Evolutionary conservation across 106 monocot genomes (phyloP).

Genomic region (Platanthera guangdongensis): DNA sequence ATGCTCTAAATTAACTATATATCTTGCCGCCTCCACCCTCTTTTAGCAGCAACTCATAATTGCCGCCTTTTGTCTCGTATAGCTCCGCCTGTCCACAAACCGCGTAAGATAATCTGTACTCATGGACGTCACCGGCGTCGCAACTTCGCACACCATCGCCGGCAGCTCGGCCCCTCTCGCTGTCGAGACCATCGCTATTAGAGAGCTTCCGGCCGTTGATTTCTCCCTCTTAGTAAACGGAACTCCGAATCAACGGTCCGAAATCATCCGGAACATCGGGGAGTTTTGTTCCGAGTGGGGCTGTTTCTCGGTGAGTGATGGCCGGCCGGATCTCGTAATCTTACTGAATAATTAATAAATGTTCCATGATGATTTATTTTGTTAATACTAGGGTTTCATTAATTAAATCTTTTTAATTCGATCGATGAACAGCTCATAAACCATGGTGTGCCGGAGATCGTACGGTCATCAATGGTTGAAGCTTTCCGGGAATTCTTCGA

Average conservation of each 20-base stretch:
- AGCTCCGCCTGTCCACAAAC: too few species aligned
- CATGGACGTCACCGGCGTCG: too few species aligned
- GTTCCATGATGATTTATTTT: not conserved
- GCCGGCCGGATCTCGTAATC: not conserved
- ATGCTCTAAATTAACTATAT: too few species aligned
- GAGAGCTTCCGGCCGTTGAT: slow-evolving; percentile 51
- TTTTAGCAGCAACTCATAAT: too few species aligned
- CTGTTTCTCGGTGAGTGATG: slow-evolving; percentile 55
- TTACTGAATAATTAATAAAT: not conserved
- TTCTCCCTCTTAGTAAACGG: slow-evolving; percentile 25
- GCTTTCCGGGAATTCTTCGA: slow-evolving; percentile 14
- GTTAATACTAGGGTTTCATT: not conserved
- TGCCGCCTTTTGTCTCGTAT: too few species aligned
- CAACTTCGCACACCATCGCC: not conserved
- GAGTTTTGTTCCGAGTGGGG: slow-evolving; percentile 60
- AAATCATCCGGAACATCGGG: slow-evolving; percentile 23
- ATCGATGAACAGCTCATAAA: slow-evolving; percentile 25
- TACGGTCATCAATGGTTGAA: slow-evolving; percentile 12
- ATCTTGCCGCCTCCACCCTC: too few species aligned
- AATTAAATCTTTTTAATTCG: not conserved
- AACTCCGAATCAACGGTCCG: slow-evolving; percentile 18
- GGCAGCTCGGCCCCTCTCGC: not conserved
- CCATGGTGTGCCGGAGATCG: slow-evolving; percentile 27
- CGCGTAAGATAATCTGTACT: too few species aligned
- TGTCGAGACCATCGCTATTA: not conserved